phyloP scores from a whole-genome alignment of 805 yeast genomes.

The Spathaspora boniae region DNA sequence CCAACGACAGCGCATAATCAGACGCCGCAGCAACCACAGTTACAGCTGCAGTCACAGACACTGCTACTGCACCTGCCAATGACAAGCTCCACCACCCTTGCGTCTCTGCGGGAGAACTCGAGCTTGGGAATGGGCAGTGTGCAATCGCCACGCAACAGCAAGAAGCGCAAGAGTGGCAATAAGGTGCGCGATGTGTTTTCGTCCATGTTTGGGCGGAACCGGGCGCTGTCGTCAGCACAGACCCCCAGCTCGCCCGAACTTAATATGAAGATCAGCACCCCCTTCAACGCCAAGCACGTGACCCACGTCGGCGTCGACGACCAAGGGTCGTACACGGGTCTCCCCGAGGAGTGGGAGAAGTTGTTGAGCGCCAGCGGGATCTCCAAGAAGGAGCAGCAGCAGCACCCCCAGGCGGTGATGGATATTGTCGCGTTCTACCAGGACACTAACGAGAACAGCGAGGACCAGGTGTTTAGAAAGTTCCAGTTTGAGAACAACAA shows the following conservation, averaged over 20 bases:
- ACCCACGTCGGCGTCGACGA: slow-evolving; percentile 92
- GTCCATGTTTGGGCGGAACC: slow-evolving; percentile 43
- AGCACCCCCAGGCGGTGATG: slow-evolving; percentile 91
- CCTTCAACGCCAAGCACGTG: slow-evolving; percentile 84
- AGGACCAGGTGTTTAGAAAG: slow-evolving; percentile 43
- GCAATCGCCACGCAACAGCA: slow-evolving; percentile 16
- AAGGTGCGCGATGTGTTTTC: slow-evolving; percentile 59
- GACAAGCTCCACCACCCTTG: slow-evolving; percentile 12
- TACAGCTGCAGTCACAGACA: no score
- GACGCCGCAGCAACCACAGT: slow-evolving; percentile 32
- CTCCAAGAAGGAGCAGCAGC: slow-evolving; percentile 80
- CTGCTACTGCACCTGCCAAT: slow-evolving; percentile 17
- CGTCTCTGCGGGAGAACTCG: slow-evolving; percentile 8
- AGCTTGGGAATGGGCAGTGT: slow-evolving; percentile 2
- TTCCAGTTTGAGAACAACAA: slow-evolving; percentile 27
- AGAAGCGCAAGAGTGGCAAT: slow-evolving; percentile 39
- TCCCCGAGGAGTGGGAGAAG: slow-evolving; percentile 91
- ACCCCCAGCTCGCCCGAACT: slow-evolving; percentile 14
- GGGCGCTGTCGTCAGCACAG: slow-evolving; percentile 8
- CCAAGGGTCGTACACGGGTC: slow-evolving; percentile 84
- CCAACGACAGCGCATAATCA: slow-evolving; percentile 16
- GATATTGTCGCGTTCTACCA: slow-evolving; percentile 86
- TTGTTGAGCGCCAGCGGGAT: slow-evolving; percentile 83
- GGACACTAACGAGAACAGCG: slow-evolving; percentile 45
- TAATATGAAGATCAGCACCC: slow-evolving; percentile 74